Evolutionary conservation across 306 rosid genomes (phyloP), one percentile per base, ranked within the genome.

Genomic region (Pterocarpus santalinus): DNA sequence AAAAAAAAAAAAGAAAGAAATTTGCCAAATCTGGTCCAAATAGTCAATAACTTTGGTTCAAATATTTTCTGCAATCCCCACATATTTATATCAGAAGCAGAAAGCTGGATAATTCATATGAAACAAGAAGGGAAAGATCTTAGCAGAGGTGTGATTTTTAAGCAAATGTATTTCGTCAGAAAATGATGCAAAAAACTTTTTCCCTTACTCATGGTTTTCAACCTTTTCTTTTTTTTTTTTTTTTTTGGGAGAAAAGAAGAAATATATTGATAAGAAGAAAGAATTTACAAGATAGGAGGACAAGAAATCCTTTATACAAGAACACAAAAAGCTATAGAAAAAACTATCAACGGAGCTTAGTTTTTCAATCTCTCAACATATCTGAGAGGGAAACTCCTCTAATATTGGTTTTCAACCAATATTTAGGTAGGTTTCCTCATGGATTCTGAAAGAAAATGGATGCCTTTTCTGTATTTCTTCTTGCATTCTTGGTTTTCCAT

Each of bases 81-180:
- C 35, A 30, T 33, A 62, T 17, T 32, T 65, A 33, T 73, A 16
- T 12, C 5, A 65, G 57, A 51, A 68, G 60, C 53, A 80, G 17
- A 62, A 62, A 51, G 35, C 70, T 4, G 30, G 43, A 51, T 51
- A 62, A n/a, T n/a, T 55, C 44, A 12, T 47, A 34, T 12, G 9
- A 79, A 70, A 72, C 53, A 84, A 80, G 52, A 30, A 51, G 35
- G 64, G 41, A 39, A 74, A 80, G 35, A 76, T 75, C 71, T 75
- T 44, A 22, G 34, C 16, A 70, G 55, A 75, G 2, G 61, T 34
- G 47, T 55, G 39, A 44, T 44, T 75, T 55, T 22, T 34, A 70
- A 63, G 16, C 52, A 65, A 75, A 63, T 35, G 65, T 71, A 41
- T 69, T 69, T 34, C 43, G 69, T 53, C 65, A n/a, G 68, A 69